Conservation (phyloP, 1,284 basidiomycete species). For the Mycosarcoma mackinlayi region DNA sequence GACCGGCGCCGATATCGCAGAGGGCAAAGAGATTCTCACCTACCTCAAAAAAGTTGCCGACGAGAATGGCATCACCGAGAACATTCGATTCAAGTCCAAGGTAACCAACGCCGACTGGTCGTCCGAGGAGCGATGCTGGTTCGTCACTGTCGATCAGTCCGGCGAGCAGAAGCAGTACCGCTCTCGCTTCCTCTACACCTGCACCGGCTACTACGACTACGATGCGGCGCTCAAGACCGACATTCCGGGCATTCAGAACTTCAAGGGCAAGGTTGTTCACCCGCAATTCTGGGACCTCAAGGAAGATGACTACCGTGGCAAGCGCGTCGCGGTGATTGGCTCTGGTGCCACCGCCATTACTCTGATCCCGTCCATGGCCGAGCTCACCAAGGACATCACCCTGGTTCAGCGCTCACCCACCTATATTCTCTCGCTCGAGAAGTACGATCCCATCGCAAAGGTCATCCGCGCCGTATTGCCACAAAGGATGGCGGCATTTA, state of each 20-base stretch:
- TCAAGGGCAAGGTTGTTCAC: conserved; percentile 62
- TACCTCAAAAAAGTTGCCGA: conserved; percentile 61
- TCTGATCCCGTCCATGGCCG: conserved; percentile 60
- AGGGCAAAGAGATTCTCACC: conserved; percentile 55
- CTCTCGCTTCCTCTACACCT: conserved; percentile 52
- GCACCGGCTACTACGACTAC: conserved; percentile 66
- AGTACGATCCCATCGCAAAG: conserved; percentile 50
- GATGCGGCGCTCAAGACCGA: conserved; percentile 55
- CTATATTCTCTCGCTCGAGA: conserved; percentile 63
- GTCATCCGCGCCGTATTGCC: conserved; percentile 61
- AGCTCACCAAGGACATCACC: conserved; percentile 58
- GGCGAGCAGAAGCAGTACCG: conserved; percentile 43
- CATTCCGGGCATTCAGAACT: conserved; percentile 62
- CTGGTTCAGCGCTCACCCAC: conserved; percentile 67
- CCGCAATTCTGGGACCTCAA: conserved; percentile 61
- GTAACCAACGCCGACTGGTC: conserved; percentile 48
- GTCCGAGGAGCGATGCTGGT: conserved; percentile 54
- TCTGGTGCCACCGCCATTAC: conserved; percentile 66
- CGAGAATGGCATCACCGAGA: conserved; percentile 57
- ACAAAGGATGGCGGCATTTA: conserved; percentile 24
- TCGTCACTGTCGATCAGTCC: conserved; percentile 33
- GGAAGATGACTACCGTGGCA: conserved; percentile 60
- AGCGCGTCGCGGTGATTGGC: conserved; percentile 65
- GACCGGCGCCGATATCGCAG: conserved; percentile 58
- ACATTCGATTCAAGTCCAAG: conserved; percentile 52